A percentile compares a stretch with the other conserved stretches of the same genome.
These are phyloP conservation scores for Fusarium globosum DNA, from an alignment of 2,329 filamentous ascomycete genomes.

Conservation along the genomic window DNA sequence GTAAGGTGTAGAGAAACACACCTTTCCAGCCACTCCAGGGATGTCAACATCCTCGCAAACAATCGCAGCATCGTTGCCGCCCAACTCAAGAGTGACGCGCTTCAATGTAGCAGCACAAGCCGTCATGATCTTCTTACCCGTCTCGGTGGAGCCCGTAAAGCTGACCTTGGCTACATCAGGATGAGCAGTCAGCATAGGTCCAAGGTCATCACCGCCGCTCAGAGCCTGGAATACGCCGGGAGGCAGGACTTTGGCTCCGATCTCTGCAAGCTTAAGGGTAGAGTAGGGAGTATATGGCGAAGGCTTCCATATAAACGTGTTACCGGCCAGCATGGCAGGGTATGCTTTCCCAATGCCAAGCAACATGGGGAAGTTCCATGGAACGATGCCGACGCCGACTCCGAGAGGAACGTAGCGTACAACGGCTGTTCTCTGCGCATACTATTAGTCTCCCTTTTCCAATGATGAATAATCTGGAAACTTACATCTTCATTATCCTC, in stretches of 20 bases:
- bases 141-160: conserved; percentile 71
- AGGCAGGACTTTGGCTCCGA: conserved; percentile 67
- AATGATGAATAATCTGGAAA: no score
- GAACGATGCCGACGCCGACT: conserved; percentile 35
- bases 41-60: conserved; percentile 7
- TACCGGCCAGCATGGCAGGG: conserved; percentile 67
- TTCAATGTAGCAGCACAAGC: conserved; percentile 60
- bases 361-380: conserved; percentile 41
- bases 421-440: not conserved
- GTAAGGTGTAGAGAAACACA: rapidly evolving
- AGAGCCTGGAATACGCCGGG: conserved; percentile 71
- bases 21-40: conserved; percentile 1
- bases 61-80: conserved; percentile 1
- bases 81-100: conserved; percentile 68
- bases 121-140: conserved; percentile 59
- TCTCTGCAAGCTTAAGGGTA: conserved; percentile 67
- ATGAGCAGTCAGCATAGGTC: conserved; percentile 66
- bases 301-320: conserved; percentile 66
- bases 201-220: conserved; percentile 69
- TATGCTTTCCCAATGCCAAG: conserved; percentile 59
- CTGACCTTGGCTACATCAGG: conserved; percentile 69
- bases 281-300: conserved; percentile 69
- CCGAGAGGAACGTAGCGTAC: conserved; percentile 19
- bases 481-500: conserved; percentile 30
- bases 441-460: conserved; percentile 15